Base-by-base conservation (phyloP, 2,329 filamentous ascomycete species). In the Cladophialophora yegresii region DNA sequence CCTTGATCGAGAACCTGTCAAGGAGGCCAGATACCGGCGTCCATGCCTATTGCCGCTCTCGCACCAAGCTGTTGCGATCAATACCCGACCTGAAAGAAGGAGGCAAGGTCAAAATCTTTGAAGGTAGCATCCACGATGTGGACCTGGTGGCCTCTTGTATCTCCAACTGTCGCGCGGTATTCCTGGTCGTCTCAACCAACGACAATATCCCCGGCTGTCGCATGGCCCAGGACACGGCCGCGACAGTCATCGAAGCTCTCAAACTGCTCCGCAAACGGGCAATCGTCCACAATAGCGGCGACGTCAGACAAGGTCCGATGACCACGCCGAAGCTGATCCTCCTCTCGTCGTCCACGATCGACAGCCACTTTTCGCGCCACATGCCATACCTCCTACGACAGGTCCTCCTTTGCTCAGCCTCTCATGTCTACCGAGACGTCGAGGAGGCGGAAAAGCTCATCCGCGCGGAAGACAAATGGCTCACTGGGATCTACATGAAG, bases 391-490 rank as follows among this genome's bases (percentile, higher is more conserved):
- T 43, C 3, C 8, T 43, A 12, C 49, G 23, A 12, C 4, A 4
- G 4, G 22, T 51, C 22, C 49, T 51, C 49, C 23, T 51, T 51
- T 28, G 49, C 49, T 22, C 49, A 3, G 49, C 49, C 4, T 51
- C 49, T 51, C 49, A 51, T 51, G 49, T 75, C 0, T 43, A 43
- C 40, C 10, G n/a, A 43, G 40, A 43, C n/a, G 40, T 43, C 3
- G 40, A 43, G 8, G 40, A 43, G 8, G 40, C 40, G 40, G 40
- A 43, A 43, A 43, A 43, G n/a, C 10, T n/a, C 40, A 43, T 43
- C 40, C 40, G 40, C 3, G 40, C 40, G 3, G 40, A 43, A n/a
- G 40, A 43, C 40, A 43, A 43, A 43, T 43, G 40, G 40, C 3
- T 43, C 9, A 43, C 40, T 3, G 40, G 40, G 9, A 43, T 43